Conservation (phyloP, 441 rosid genomes). For the Pelargonium citronellum region DNA sequence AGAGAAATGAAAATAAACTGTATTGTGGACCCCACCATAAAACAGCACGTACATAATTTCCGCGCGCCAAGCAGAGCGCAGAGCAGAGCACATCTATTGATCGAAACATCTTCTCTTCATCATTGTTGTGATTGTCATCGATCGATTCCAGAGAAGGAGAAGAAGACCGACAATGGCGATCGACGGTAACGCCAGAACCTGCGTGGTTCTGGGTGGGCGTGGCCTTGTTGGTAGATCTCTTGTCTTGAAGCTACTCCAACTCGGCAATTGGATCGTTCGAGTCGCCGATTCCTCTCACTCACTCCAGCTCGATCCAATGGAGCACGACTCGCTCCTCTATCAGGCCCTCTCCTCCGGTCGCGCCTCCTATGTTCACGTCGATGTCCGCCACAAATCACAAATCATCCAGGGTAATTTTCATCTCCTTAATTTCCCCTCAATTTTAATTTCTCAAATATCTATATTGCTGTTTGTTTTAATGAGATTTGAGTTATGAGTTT, state of each 20-base stretch:
- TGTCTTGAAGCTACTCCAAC: constrained; percentile 51
- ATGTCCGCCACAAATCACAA: constrained; percentile 52
- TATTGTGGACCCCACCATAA: no score
- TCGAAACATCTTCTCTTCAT: no score
- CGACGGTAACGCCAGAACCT: constrained; percentile 45
- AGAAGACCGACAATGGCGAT: constrained; percentile 22
- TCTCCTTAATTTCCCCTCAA: no score
- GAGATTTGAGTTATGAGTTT: not conserved
- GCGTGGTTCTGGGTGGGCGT: constrained; percentile 80
- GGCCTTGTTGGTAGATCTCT: constrained; percentile 76
- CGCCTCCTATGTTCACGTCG: constrained; percentile 56
- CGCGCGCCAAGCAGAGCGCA: no score
- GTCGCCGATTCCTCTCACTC: constrained; percentile 60
- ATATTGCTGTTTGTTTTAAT: not conserved
- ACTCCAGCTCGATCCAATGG: constrained; percentile 43
- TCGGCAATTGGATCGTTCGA: constrained; percentile 68
- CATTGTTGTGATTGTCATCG: no score
- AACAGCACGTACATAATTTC: no score
- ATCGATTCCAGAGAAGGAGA: not conserved
- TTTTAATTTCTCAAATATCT: no score
- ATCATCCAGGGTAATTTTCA: constrained; percentile 41
- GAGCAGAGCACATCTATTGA: no score
- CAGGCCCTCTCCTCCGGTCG: constrained; percentile 56
- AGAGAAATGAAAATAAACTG: no score
- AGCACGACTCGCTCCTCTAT: constrained; percentile 46